Percentiles rank a stretch among this genome's conserved stretches.
These are phyloP conservation scores for Barnettozyma salicaria DNA, from an alignment of 805 yeast genomes.

Conservation along the genomic window DNA sequence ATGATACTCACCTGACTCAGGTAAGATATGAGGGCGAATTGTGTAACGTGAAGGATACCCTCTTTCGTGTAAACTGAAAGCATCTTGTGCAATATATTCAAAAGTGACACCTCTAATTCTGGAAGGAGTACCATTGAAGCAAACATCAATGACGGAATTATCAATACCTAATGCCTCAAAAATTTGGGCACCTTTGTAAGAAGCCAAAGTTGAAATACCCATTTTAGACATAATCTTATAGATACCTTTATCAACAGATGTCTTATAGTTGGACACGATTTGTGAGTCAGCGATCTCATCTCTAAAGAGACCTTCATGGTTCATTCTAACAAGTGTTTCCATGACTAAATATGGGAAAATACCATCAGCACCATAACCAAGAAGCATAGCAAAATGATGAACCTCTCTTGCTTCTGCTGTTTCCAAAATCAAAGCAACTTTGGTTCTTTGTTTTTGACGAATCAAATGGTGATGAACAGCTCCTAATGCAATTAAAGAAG, in stretches of 20 bases:
- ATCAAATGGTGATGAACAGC: slow-evolving; percentile 96
- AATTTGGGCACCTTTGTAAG: slow-evolving; percentile 99
- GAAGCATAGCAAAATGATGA: slow-evolving; percentile 88
- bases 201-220: slow-evolving; percentile 97
- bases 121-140: slow-evolving; percentile 96
- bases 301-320: slow-evolving; percentile 67
- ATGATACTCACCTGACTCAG: slow-evolving; percentile 96
- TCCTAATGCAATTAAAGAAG: slow-evolving; percentile 90
- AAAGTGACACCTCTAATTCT: slow-evolving; percentile 94
- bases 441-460: slow-evolving; percentile 91
- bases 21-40: slow-evolving; percentile 61
- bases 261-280: slow-evolving; percentile 71
- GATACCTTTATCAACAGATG: slow-evolving; percentile 85
- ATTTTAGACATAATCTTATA: slow-evolving; percentile 97
- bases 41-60: slow-evolving; percentile 81
- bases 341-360: slow-evolving; percentile 89
- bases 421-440: slow-evolving; percentile 86
- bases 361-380: slow-evolving; percentile 98
- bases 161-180: slow-evolving; percentile 96
- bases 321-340: slow-evolving; percentile 82
- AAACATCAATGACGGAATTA: slow-evolving; percentile 88
- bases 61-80: slow-evolving; percentile 86
- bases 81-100: slow-evolving; percentile 95
- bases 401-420: slow-evolving; percentile 97
- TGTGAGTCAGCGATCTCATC: slow-evolving; percentile 49